Evolutionary conservation across 306 rosid genomes (phyloP).

Genomic region (Cicer arietinum): DNA sequence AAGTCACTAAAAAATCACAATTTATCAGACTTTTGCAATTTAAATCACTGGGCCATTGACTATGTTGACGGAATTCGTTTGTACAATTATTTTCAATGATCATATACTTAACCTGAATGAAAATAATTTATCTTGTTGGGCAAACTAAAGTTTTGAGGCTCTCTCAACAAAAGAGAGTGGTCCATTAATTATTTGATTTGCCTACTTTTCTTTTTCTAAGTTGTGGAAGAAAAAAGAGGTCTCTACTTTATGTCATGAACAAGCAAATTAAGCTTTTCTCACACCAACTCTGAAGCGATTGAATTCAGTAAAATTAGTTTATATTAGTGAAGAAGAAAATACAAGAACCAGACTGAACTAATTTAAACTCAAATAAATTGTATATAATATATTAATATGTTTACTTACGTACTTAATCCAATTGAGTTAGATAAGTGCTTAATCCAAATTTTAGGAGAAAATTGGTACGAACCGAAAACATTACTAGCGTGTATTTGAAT

Average conservation of each 20-base stretch:
- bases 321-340: slow-evolving; percentile 22
- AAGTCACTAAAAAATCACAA: too few species aligned
- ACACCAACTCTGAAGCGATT: slow-evolving; percentile 32
- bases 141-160: slow-evolving; percentile 51
- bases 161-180: slow-evolving; percentile 40
- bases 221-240: slow-evolving; percentile 55
- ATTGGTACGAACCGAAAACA: too few species aligned
- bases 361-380: slow-evolving; percentile 17
- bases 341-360: background rate
- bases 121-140: slow-evolving; percentile 37
- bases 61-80: slow-evolving; percentile 1
- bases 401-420: too few species aligned
- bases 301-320: slow-evolving; percentile 7
- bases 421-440: too few species aligned
- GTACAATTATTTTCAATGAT: slow-evolving; percentile 27
- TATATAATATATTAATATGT: too few species aligned
- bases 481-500: too few species aligned
- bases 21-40: too few species aligned
- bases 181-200: slow-evolving; percentile 51
- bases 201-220: slow-evolving; percentile 45
- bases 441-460: too few species aligned
- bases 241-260: slow-evolving; percentile 58
- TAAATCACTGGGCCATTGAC: slow-evolving; percentile 32
- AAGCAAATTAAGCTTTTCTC: slow-evolving; percentile 56
- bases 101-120: slow-evolving; percentile 35